Conservation (phyloP, 805 yeast genomes). For the Ogataea ganodermae region DNA sequence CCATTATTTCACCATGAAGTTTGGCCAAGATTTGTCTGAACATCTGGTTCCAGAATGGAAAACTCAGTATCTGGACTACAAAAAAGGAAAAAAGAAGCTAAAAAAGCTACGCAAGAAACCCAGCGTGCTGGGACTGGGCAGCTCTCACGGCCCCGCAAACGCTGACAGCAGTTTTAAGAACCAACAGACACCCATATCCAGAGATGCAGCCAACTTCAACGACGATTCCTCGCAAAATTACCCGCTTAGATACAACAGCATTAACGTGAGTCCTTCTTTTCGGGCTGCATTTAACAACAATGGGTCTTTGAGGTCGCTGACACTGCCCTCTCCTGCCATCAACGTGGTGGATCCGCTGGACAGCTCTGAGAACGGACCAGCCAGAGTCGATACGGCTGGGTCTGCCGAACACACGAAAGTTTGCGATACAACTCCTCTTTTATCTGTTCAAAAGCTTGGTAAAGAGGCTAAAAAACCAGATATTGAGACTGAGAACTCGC, state of each 20-base stretch:
- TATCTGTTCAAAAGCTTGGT: not conserved
- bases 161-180: not conserved
- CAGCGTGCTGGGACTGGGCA: constrained; percentile 9
- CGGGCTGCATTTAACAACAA: not conserved
- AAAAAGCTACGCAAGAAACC: constrained; percentile 31
- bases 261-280: constrained; percentile 2
- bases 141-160: not conserved
- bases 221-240: not conserved
- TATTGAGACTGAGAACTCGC: not conserved
- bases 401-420: constrained; percentile 3
- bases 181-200: not conserved
- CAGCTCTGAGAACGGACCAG: not conserved
- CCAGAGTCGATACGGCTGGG: not conserved
- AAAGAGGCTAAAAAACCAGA: not conserved
- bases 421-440: constrained; percentile 12
- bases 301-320: constrained; percentile 22
- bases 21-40: constrained; percentile 65
- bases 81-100: constrained; percentile 45
- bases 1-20: constrained; percentile 54
- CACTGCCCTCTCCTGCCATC: constrained; percentile 32
- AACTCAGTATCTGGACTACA: constrained; percentile 74
- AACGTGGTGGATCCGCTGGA: constrained; percentile 10
- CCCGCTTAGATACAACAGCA: constrained; percentile 5
- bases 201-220: not conserved
- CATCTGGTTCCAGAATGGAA: constrained; percentile 88